Evolutionary conservation across 768 basidiomycete genomes (phyloP).

Genomic region (Collybia mongolica): DNA sequence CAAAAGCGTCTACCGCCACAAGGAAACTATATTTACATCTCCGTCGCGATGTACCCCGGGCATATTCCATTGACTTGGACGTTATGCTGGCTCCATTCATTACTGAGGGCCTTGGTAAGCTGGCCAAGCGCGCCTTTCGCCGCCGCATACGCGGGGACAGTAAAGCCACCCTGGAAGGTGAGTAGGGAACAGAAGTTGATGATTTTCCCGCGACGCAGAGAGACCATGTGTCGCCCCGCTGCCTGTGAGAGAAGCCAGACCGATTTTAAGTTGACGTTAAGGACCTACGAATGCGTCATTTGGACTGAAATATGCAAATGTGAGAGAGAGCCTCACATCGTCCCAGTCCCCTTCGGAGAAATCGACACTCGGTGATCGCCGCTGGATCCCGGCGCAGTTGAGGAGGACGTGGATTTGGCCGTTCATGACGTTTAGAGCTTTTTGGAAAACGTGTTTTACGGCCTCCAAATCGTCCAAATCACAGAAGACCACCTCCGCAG

Average conservation of each 20-base stretch:
- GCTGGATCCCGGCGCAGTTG: conserved; percentile 69
- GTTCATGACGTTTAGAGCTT: conserved; percentile 37
- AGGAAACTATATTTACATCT: conserved; percentile 57
- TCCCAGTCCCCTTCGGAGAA: conserved; percentile 72
- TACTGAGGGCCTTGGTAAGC: conserved; percentile 86
- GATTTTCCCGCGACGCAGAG: conserved; percentile 61
- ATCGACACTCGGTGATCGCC: conserved; percentile 54
- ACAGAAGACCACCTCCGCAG: conserved; percentile 35
- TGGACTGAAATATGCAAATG: conserved; percentile 3
- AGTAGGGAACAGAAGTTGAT: conserved; percentile 71
- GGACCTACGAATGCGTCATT: conserved; percentile 47
- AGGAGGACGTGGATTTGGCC: conserved; percentile 59
- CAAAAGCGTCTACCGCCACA: neutral
- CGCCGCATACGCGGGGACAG: conserved; percentile 89
- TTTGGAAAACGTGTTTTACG: conserved; percentile 40
- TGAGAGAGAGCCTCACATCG: conserved; percentile 39
- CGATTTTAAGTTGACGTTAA: conserved; percentile 86
- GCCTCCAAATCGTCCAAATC: conserved; percentile 38
- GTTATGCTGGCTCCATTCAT: conserved; percentile 90
- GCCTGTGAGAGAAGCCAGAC: conserved; percentile 84
- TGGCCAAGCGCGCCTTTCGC: conserved; percentile 88
- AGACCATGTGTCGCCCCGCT: conserved; percentile 89
- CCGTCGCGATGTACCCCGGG: conserved; percentile 87
- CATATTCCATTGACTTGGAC: conserved; percentile 88
- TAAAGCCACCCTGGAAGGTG: conserved; percentile 62